Evolutionary conservation across 352 stramenopile species (phyloP), one percentile per base, ranked within the genome.

Genomic region (Phytopythium boreale): DNA sequence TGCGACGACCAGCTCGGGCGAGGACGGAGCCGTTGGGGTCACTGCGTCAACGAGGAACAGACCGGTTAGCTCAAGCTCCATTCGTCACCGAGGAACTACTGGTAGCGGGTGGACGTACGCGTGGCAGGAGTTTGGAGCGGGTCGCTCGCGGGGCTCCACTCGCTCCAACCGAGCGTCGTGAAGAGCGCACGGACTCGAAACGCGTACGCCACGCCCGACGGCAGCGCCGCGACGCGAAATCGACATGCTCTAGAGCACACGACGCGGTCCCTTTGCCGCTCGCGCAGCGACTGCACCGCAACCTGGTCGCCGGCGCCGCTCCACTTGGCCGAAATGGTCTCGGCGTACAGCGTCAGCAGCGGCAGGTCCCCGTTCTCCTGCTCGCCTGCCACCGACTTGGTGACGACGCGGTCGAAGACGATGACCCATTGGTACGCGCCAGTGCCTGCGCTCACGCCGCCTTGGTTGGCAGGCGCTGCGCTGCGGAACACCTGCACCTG

Each of bases 101-200:
- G n/a, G n/a, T 36, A 24, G 0, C n/a, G 24, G 7, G 0, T 12
- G 14, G 10, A 63, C 63, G 11, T 55, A 76, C 69, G 62, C 19
- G 78, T 90, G 2, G 64, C 50, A 1, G 80, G 80, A 1, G 82
- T 69, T 17, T 49, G 17, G 0, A 89, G 59, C 11, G 76, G 64
- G 4, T 68, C 62, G 27, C 67, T 89, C 17, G 72, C 68, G 17
- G 57, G 58, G 47, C 80, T 91, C 80, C 82, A 88, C n/a, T 72
- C 69, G 62, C 78, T 80, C 80, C 79, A 89, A 0, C 71, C 75
- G 2, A 69, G 36, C 0, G 27, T 27, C 12, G 71, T 64, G 46
- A 72, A 88, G 0, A 50, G 72, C 15, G 75, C 80, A 22, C 82
- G 79, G 2, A 90, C 79, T 10, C 79, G 80, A 47, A 89, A 90